Base-by-base conservation (phyloP, 73 alveolate genomes). In the Uronychia binucleata region DNA sequence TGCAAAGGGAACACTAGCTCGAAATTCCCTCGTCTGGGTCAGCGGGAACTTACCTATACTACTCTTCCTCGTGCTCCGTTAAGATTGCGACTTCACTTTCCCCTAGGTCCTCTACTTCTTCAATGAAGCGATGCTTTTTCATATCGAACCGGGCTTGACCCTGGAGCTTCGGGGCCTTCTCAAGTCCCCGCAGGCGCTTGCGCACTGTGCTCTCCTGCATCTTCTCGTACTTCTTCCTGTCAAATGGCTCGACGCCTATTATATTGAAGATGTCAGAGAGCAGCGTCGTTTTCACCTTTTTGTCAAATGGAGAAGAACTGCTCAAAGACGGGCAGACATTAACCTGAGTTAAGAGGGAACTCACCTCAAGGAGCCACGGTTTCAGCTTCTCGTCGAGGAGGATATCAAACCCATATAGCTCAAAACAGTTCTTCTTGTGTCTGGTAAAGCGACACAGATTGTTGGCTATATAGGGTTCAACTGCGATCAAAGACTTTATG, bases 311-410 rank as follows among this genome's bases (percentile, higher is more conserved):
- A 79, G 99, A 91, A 74, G 97, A 59, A 79, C 96, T 90, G 77
- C 96, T 94, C 32, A 97, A 84, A 0, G 98, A 91, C 27, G 99
- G 99, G 83, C 96, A 86, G 46, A 95, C 97, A 92, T 97, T 97
- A 28, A 97, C 97, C 90, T 46, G 19, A 46, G 5, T 19, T 46
- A 92, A 93, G 1, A 96, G 98, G n/a, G n/a, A n/a, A 90, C 94
- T 96, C n/a, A 96, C 95, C 58, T 90, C 95, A 35, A 90, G 84
- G 46, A 90, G 1, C 95, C 95, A 90, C 1, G 95, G 88, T 82
- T 80, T 79, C 59, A 31, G 58, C 30, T 1, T 0, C 26, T 0
- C 60, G 28, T 58, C 88, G 31, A 82, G 46, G 28, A 57, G 1
- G 0, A 57, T 80, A 30, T 89, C 94, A 77, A 83, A 83, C 28